A percentile compares a stretch with the other conserved stretches of the same genome.
These are phyloP conservation scores for Saccharomycopsis guyanensis DNA, from an alignment of 805 yeast genomes.

Conservation along the genomic window DNA sequence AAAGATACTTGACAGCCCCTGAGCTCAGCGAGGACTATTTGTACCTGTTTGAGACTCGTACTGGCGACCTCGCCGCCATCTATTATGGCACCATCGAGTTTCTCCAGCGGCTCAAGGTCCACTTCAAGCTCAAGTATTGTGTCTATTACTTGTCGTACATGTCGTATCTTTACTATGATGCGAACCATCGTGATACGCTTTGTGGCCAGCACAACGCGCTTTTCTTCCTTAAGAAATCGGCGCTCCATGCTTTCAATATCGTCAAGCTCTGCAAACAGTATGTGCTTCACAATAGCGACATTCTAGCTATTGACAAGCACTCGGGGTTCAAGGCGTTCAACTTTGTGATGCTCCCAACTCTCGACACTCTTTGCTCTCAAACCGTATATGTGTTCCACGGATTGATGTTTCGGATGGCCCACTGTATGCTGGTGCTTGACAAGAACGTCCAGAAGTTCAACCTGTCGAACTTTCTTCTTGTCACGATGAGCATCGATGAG, in stretches of 20 bases:
- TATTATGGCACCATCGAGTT: conserved; percentile 9
- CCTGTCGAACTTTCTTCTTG: conserved; percentile 3
- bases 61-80: conserved; percentile 1
- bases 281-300: conserved; percentile 4
- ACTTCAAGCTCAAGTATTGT: conserved; percentile 4
- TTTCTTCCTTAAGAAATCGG: conserved; percentile 10
- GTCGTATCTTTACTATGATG: conserved; percentile 10
- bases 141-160: neutral
- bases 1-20: conserved; percentile 1
- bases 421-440: conserved; percentile 11
- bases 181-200: neutral
- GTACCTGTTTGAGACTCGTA: neutral
- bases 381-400: conserved; percentile 6
- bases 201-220: conserved; percentile 9
- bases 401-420: conserved; percentile 9
- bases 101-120: conserved; percentile 4
- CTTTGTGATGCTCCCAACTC: conserved; percentile 13
- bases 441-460: conserved; percentile 3
- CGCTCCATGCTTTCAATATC: conserved; percentile 3
- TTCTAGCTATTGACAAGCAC: conserved; percentile 1
- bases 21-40: conserved; percentile 9
- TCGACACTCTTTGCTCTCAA: conserved; percentile 14
- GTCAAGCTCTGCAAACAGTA: conserved; percentile 14
- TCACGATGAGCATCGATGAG: conserved; percentile 13
- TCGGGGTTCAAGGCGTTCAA: conserved; percentile 14